Conservation (phyloP, 192 early-diverging fungal genomes). For the Coemansia umbellata region DNA sequence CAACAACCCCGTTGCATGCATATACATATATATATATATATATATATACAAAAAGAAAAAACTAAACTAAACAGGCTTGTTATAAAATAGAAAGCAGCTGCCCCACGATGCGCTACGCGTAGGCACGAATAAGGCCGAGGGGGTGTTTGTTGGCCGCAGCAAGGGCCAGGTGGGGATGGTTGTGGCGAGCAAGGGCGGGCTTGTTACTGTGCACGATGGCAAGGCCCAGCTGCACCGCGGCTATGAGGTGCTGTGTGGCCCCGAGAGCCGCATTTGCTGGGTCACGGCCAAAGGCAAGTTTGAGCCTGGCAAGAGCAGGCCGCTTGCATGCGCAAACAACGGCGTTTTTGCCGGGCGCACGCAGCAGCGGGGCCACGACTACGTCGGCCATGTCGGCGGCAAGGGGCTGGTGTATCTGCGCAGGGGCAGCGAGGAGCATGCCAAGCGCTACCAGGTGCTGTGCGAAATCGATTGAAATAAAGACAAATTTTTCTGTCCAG, state of each 20-base stretch:
- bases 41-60: no score
- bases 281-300: slow-evolving; percentile 7
- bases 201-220: slow-evolving; percentile 27
- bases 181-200: slow-evolving; percentile 25
- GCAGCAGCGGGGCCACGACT: slow-evolving; percentile 35
- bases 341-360: slow-evolving; percentile 51
- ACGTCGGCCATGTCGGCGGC: slow-evolving; percentile 39
- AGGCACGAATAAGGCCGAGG: slow-evolving; percentile 17
- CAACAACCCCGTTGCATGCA: no score
- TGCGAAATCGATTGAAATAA: slow-evolving; percentile 42
- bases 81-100: slow-evolving; percentile 4
- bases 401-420: slow-evolving; percentile 47
- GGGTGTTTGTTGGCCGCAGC: slow-evolving; percentile 27
- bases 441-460: slow-evolving; percentile 54
- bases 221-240: slow-evolving; percentile 29
- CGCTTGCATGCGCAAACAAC: slow-evolving; percentile 46
- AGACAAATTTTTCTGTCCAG: no score
- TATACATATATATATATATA: no score
- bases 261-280: slow-evolving; percentile 13
- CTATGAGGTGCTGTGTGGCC: slow-evolving; percentile 35
- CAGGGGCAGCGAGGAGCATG: slow-evolving; percentile 51
- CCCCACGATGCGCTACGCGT: slow-evolving; percentile 25
- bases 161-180: slow-evolving; percentile 36
- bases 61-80: no score
- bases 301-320: slow-evolving; percentile 8